Base-by-base conservation (phyloP, 352 stramenopile genomes). In the Globisporangium acanthophoron region DNA sequence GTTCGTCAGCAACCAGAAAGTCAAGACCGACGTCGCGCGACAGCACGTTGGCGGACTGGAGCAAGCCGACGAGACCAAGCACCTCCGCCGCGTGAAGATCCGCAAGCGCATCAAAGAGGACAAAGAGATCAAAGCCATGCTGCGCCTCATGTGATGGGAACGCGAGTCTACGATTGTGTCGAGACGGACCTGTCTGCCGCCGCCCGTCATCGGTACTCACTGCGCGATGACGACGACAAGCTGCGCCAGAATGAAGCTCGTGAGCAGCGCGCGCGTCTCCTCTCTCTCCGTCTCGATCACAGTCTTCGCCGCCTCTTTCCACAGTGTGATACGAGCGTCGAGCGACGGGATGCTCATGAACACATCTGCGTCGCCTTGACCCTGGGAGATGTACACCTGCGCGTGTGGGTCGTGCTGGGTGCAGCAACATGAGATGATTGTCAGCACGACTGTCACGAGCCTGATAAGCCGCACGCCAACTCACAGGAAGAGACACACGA, bases 281-380 rank as follows among this genome's bases (percentile, higher is more conserved):
- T 91, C 84, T 13, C 77, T 83, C n/a, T 87, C 74, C 0, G 78
- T 90, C 67, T 93, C 84, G 56, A 93, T 78, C 12, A 91, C 59
- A 16, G 84, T 91, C 58, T 89, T 90, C n/a, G 68, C 73, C 1
- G 62, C 70, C 24, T 89, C 78, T 67, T 87, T 91, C 79, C 79
- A 90, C 45, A 93, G 63, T 45, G 81, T 91, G 33, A 93, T 66
- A 50, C 80, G 72, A 4, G 84, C 84, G 5, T 93, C 78, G 9
- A 93, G 70, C 5, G 69, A 81, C 33, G 84, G 84, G 46, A 93
- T 91, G 52, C 77, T 93, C 66, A 93, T 83, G 58, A 91, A 86
- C 35, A 88, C 80, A 18, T 93, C 84, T 3, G 80, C 79, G 51
- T 87, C 82, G 56, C 82, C 74, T 31, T 87, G 83, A 0, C 81